These are phyloP conservation scores for Phytopythium ostracodes DNA, from an alignment of 352 stramenopile species.

Conservation along the genomic window DNA sequence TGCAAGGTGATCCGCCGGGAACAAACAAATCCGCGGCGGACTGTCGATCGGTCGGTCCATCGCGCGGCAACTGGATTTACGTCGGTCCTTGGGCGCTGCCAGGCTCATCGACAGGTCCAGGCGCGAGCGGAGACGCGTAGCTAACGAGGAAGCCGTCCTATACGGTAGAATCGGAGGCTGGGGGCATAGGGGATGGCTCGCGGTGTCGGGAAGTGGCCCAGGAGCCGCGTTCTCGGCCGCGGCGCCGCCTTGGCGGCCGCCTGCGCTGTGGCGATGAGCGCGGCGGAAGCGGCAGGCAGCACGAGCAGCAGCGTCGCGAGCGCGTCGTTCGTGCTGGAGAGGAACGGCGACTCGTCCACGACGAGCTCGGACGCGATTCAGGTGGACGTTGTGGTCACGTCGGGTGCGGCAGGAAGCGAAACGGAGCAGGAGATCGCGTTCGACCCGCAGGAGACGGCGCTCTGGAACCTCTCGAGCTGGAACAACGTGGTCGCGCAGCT, in stretches of 20 bases:
- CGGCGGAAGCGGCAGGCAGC: neutral
- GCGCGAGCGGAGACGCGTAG: neutral
- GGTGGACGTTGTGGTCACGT: constrained; percentile 12
- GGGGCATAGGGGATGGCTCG: neutral
- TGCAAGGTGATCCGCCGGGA: neutral
- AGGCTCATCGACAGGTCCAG: neutral
- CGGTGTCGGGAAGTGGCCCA: neutral
- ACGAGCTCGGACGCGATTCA: constrained; percentile 4
- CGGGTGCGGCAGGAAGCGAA: constrained; percentile 16
- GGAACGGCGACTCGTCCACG: constrained; percentile 9
- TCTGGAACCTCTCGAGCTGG: constrained; percentile 34
- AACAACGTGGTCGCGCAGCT: constrained; percentile 16
- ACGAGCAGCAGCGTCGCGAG: neutral
- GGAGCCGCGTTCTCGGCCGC: neutral
- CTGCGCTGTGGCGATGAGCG: neutral
- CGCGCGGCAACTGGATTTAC: no score
- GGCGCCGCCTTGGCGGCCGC: neutral
- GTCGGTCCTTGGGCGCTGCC: neutral
- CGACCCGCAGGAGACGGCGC: constrained; percentile 14
- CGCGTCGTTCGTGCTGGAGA: constrained; percentile 27
- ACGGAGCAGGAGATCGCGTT: constrained; percentile 13
- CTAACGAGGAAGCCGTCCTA: neutral
- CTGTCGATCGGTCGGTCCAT: neutral
- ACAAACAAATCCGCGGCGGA: neutral
- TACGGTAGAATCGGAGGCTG: neutral